These are phyloP conservation scores for Ceriops decandra DNA, from an alignment of 345 rosid genomes.

Conservation along the genomic window DNA sequence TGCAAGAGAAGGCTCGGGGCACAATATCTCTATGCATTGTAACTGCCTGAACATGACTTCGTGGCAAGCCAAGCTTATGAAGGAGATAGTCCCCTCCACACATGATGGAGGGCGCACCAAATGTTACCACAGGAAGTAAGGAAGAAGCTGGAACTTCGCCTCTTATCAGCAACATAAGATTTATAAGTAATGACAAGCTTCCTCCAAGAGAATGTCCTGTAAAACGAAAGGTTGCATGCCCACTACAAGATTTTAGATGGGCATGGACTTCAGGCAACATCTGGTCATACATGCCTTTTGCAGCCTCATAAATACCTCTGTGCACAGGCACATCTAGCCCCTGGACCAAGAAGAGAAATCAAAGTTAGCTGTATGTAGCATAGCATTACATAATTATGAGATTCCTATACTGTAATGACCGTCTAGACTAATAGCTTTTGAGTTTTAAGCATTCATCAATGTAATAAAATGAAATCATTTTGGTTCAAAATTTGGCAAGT, in stretches of 20 bases:
- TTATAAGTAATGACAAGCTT: conserved; percentile 79
- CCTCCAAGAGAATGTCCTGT: conserved; percentile 98
- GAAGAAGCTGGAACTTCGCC: conserved; percentile 74
- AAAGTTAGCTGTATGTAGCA: neutral
- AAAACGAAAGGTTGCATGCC: conserved; percentile 70
- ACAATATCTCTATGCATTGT: conserved; percentile 94
- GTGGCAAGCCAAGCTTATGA: conserved; percentile 71
- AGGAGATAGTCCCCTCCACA: conserved; percentile 90
- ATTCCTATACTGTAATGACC: neutral
- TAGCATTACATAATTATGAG: neutral
- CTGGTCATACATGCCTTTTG: conserved; percentile 87
- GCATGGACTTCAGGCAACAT: conserved; percentile 80
- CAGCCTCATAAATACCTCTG: conserved; percentile 98
- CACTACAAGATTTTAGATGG: conserved; percentile 63
- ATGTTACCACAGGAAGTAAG: conserved; percentile 85
- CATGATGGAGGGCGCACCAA: conserved; percentile 92
- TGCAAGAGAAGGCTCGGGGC: conserved; percentile 95
- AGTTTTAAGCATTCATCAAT: neutral
- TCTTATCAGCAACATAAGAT: conserved; percentile 78
- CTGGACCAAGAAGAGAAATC: conserved; percentile 32
- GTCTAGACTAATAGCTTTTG: neutral
- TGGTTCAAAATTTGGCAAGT: conserved; percentile 1
- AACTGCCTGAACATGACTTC: conserved; percentile 62
- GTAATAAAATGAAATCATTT: neutral
- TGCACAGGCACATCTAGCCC: conserved; percentile 79